A percentile compares a stretch with the other conserved stretches of the same genome.
These are phyloP conservation scores for Scenedesmus sp. DNA, from an alignment of 163 green algal species.

Conservation along the genomic window DNA sequence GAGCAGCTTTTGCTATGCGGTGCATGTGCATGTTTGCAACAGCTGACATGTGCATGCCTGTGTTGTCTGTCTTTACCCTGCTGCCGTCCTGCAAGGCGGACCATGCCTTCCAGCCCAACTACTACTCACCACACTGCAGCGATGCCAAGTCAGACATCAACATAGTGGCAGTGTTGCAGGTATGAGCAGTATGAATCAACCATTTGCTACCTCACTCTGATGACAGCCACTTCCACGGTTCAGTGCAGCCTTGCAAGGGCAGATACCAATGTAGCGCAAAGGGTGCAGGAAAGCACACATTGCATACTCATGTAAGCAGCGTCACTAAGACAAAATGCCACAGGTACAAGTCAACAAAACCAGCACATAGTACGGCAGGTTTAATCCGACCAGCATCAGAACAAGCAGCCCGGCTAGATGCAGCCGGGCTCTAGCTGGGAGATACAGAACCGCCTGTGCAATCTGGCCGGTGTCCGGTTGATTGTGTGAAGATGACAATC, in stretches of 20 bases:
- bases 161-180: constrained; percentile 29
- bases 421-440: no score
- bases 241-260: neutral
- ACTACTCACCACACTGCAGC: constrained; percentile 26
- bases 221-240: neutral
- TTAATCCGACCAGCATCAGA: no score
- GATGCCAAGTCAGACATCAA: constrained; percentile 21
- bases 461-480: no score
- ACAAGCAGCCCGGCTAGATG: no score
- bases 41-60: neutral
- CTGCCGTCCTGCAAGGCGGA: neutral
- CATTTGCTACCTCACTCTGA: neutral
- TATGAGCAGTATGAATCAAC: neutral
- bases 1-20: neutral
- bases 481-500: no score
- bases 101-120: constrained; percentile 38
- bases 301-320: neutral
- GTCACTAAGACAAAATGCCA: neutral
- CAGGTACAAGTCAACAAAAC: no score
- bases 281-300: no score
- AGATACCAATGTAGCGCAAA: neutral
- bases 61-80: neutral
- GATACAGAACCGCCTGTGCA: no score
- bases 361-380: no score
- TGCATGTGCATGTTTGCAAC: neutral